Evolutionary conservation across 2,329 filamentous ascomycete genomes (phyloP).

Genomic region (Penicillium paneum): DNA sequence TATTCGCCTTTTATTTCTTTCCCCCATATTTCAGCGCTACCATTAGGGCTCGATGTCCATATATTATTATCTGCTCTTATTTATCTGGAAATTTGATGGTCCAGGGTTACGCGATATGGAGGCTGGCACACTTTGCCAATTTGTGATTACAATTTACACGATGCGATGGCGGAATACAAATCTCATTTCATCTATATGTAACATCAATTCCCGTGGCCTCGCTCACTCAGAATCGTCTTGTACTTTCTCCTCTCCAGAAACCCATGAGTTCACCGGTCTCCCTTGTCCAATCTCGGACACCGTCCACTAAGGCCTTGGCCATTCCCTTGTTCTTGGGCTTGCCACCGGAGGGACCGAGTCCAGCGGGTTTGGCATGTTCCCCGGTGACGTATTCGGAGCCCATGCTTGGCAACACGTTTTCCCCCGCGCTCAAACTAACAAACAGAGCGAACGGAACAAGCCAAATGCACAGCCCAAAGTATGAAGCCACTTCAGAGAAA

Average conservation of each 20-base stretch:
- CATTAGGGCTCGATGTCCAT: slow-evolving; percentile 9
- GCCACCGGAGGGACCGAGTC: slow-evolving; percentile 31
- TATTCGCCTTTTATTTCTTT: slow-evolving; percentile 1
- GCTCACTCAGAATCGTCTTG: slow-evolving; percentile 44
- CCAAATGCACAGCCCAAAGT: slow-evolving; percentile 96
- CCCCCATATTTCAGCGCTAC: slow-evolving; percentile 1
- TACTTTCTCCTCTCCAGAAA: slow-evolving; percentile 58
- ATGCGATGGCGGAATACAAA: not conserved
- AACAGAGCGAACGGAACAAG: slow-evolving; percentile 93
- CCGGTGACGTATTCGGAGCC: slow-evolving; percentile 69
- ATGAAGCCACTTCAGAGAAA: slow-evolving; percentile 92
- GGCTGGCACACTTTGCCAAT: not conserved
- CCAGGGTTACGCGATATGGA: not conserved
- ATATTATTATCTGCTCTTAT: not conserved
- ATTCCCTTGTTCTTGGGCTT: slow-evolving; percentile 55
- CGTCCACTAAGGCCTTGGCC: slow-evolving; percentile 62
- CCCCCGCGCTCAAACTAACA: slow-evolving; percentile 86
- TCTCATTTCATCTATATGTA: slow-evolving; percentile 4
- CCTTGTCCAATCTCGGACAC: slow-evolving; percentile 57
- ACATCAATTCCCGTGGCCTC: slow-evolving; percentile 1
- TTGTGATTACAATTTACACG: slow-evolving; percentile 1
- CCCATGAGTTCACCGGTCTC: slow-evolving; percentile 63
- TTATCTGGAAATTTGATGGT: slow-evolving; percentile 1
- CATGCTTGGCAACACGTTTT: slow-evolving; percentile 93
- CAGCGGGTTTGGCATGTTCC: slow-evolving; percentile 31